Conservation (phyloP, 2,329 filamentous ascomycete species). For the Hansfordia pulvinata region DNA sequence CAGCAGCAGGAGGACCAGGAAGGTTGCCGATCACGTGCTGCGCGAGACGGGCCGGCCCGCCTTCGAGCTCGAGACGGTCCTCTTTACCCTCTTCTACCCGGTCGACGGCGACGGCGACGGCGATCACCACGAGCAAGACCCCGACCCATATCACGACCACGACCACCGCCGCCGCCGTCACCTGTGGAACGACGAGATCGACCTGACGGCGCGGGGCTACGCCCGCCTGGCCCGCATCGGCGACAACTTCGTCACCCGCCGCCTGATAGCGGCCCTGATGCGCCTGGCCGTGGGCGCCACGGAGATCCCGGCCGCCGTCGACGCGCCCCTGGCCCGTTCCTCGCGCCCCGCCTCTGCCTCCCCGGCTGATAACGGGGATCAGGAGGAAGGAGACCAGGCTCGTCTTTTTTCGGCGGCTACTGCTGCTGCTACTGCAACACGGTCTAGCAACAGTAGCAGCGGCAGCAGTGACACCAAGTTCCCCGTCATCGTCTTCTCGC, state of each 20-base stretch:
- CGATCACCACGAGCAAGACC: slow-evolving; percentile 20
- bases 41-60: slow-evolving; percentile 19
- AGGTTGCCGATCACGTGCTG: slow-evolving; percentile 13
- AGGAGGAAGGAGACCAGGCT: slow-evolving; percentile 10
- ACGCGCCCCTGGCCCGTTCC: slow-evolving; percentile 22
- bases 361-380: slow-evolving; percentile 10
- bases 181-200: too few relatives aligned
- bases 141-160: slow-evolving; percentile 29
- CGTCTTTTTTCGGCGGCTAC: too few relatives aligned
- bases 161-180: too few relatives aligned
- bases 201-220: slow-evolving; percentile 29
- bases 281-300: slow-evolving; percentile 27
- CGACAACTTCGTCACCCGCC: slow-evolving; percentile 25
- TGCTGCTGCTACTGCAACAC: neutral
- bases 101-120: slow-evolving; percentile 12
- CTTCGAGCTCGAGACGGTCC: slow-evolving; percentile 30
- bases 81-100: slow-evolving; percentile 37
- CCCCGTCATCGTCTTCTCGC: slow-evolving; percentile 36
- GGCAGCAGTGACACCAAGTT: too few relatives aligned
- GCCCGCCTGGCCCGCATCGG: slow-evolving; percentile 28
- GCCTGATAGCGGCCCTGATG: slow-evolving; percentile 28
- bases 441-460: too few relatives aligned
- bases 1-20: too few relatives aligned
- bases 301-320: slow-evolving; percentile 31
- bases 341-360: slow-evolving; percentile 5